These are phyloP conservation scores for Aspergillus nanangensis DNA, from an alignment of 495 filamentous ascomycete genomes.

Conservation along the genomic window DNA sequence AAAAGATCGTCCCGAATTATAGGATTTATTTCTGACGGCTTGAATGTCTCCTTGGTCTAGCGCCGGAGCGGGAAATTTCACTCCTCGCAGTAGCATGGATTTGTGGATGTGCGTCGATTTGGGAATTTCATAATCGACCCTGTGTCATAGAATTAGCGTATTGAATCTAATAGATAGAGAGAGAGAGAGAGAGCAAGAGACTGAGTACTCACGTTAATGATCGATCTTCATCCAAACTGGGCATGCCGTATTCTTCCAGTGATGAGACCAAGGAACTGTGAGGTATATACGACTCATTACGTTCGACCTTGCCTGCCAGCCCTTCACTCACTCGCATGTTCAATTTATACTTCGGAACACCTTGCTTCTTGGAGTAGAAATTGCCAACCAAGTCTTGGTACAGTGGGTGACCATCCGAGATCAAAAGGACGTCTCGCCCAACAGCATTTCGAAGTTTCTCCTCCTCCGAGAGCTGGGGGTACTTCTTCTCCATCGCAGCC, in stretches of 20 bases:
- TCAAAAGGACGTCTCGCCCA: conserved; percentile 73
- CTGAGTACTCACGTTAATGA: conserved; percentile 64
- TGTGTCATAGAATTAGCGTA: conserved; percentile 38
- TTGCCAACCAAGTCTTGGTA: conserved; percentile 75
- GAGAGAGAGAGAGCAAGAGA: not conserved
- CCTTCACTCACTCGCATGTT: conserved; percentile 71
- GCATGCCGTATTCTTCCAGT: conserved; percentile 60
- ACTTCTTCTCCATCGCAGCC: conserved; percentile 75
- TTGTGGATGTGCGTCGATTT: conserved; percentile 69
- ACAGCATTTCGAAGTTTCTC: conserved; percentile 75
- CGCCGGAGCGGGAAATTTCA: conserved; percentile 63
- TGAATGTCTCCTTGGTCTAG: conserved; percentile 72
- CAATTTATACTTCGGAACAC: conserved; percentile 57
- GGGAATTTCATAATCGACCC: conserved; percentile 82
- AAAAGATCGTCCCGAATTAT: conserved; percentile 55
- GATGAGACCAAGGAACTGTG: conserved; percentile 63
- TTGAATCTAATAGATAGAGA: conserved; percentile 7
- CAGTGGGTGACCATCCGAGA: conserved; percentile 76
- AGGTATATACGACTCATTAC: conserved; percentile 75
- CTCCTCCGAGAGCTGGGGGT: conserved; percentile 71
- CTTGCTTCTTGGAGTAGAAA: conserved; percentile 89
- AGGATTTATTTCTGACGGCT: conserved; percentile 55
- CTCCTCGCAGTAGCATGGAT: conserved; percentile 87
- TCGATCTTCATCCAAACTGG: conserved; percentile 74
- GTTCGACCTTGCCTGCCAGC: conserved; percentile 74